Evolutionary conservation across 257 asterid species (phyloP).

Genomic region (Avicennia marina): DNA sequence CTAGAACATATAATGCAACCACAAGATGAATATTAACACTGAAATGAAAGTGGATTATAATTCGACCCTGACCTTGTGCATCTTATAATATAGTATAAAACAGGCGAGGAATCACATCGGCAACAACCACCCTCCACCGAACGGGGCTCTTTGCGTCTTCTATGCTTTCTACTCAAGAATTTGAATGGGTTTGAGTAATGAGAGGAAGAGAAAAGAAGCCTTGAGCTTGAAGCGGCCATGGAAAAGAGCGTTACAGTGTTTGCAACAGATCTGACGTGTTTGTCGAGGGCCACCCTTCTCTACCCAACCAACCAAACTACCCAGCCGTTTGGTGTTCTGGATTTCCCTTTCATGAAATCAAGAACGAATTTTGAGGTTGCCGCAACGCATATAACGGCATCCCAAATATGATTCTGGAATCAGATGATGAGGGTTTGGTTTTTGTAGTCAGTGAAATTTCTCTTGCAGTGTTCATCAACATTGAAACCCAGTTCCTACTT

Average conservation of each 20-base stretch:
- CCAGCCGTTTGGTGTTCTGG: no score
- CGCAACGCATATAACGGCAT: no score
- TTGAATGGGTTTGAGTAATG: slow-evolving; percentile 1
- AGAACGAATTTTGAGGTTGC: no score
- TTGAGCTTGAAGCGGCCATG: slow-evolving; percentile 12
- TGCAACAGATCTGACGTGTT: slow-evolving; percentile 1
- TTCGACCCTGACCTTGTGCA: slow-evolving; percentile 14
- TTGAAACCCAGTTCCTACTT: no score
- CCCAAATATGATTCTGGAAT: no score
- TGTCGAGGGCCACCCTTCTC: slow-evolving; percentile 18
- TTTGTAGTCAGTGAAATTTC: no score
- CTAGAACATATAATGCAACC: no score
- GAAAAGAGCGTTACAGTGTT: not conserved
- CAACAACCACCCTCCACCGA: slow-evolving; percentile 48
- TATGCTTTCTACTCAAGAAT: slow-evolving; percentile 27
- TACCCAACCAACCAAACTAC: slow-evolving; percentile 29
- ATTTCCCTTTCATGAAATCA: no score
- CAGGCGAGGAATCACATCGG: slow-evolving; percentile 31
- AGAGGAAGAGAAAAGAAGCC: slow-evolving; percentile 10
- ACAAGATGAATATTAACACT: not conserved
- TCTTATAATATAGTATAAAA: not conserved
- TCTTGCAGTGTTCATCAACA: no score
- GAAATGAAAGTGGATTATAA: not conserved
- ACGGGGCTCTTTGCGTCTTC: slow-evolving; percentile 17
- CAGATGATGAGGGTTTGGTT: no score